phyloP scores from a whole-genome alignment of 441 rosid species.

The Erodium chrysanthum region DNA sequence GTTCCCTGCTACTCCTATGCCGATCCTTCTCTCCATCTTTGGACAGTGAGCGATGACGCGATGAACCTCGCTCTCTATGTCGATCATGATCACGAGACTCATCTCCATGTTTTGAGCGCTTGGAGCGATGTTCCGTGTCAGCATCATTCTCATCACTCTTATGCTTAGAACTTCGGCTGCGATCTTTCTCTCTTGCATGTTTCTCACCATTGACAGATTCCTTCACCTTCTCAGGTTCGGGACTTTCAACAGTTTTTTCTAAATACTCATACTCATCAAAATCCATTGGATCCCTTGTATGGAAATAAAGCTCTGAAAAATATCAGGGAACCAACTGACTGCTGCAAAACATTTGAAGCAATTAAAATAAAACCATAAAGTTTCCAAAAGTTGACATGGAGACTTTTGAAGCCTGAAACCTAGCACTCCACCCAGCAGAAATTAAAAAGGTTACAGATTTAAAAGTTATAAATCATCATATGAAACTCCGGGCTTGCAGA shows the following conservation, averaged over 20 bases:
- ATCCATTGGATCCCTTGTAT: conserved; percentile 39
- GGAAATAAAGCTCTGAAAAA: not conserved
- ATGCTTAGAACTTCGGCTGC: conserved; percentile 46
- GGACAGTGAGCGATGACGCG: conserved; percentile 49
- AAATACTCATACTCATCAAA: conserved; percentile 95
- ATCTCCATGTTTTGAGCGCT: conserved; percentile 42
- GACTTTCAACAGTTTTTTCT: conserved; percentile 83
- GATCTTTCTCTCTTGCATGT: conserved; percentile 35
- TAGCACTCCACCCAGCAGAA: not conserved
- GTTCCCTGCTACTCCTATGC: conserved; percentile 38
- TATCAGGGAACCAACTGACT: not conserved
- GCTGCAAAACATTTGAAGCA: not conserved
- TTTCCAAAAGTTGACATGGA: not conserved
- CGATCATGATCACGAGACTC: conserved; percentile 37
- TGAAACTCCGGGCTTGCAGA: not conserved
- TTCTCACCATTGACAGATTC: conserved; percentile 49
- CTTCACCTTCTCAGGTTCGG: conserved; percentile 37
- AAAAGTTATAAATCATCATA: not conserved
- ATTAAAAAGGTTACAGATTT: not conserved
- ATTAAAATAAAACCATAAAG: not conserved
- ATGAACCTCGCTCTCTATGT: conserved; percentile 34
- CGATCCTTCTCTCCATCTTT: conserved; percentile 50
- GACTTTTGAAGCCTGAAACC: not conserved
- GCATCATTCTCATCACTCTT: conserved; percentile 43
- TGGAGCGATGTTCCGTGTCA: conserved; percentile 35